Base-by-base conservation (phyloP, 108 stramenopile genomes). In the Aurantiochytrium sp. region DNA sequence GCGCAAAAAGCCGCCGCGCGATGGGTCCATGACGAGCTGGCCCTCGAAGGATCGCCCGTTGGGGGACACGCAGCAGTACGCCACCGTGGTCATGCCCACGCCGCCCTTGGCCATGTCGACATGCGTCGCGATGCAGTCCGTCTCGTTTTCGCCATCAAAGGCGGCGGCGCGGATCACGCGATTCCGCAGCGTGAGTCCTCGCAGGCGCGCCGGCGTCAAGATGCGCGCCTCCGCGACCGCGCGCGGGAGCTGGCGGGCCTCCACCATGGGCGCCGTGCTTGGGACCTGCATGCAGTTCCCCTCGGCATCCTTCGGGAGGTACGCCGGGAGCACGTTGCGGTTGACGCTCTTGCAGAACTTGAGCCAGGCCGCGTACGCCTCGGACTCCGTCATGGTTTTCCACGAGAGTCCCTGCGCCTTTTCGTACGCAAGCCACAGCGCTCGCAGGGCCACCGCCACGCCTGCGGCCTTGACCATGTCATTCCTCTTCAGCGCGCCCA, bases 11-110 rank as follows among this genome's bases (percentile, higher is more conserved):
- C 24, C 45, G n/a, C 45, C 12, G n/a, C 73, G 39, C 27, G 39
- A n/a, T 6, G 21, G 19, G 12, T 48, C 45, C 73, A 81, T 81
- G 12, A 81, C 42, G 30, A 81, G 39, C 73, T 81, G 73, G 42
- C 39, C 39, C 10, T 81, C 73, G 24, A 81, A 81, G 30, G 73
- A 27, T 15, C 45, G 39, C 45, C 73, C 73, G 4, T 81, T 48
- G 10, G 73, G 39, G 30, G 73, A 81, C 3, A 81, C 73, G 39
- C 73, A 48, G 1, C 73, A 81, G 39, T 81, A 81, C 30, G 73
- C 73, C 19, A 81, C 73, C 24, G 73, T 81, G 36, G 73, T 81
- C 73, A 81, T 81, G 45, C 42, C 73, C 15, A 81, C 73, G 42
- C 73, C 73, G 17, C 73, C 73, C 30, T 48, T 81, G 3, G 73